Evolutionary conservation across 2,329 filamentous ascomycete species (phyloP), one percentile per base, ranked within the genome.

Genomic region (Ophiostoma perfectum): DNA sequence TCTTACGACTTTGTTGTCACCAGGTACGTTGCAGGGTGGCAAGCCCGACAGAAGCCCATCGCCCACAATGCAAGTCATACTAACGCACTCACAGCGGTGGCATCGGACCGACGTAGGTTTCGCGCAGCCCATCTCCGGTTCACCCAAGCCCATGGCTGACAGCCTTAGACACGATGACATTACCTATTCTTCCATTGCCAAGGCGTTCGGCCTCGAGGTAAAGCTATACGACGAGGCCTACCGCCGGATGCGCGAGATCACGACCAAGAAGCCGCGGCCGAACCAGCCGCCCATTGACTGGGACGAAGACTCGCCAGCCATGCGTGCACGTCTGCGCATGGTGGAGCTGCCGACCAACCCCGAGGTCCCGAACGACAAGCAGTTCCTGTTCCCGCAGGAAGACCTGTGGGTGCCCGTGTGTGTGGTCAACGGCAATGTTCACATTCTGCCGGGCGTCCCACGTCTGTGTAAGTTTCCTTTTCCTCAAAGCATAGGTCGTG

Each of bases 1-100:
- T 88, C 86, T 72, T 98, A 97, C 76, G 95, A 98, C 78, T 92
- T 98, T 77, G 91, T 99, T 63, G 92, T 98, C 5, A 98, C 95
- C 47, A 87, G 27, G 27, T 27, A 27, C 27, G 27, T 27, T 2
- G 27, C 27, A 27, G 27, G 27, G 27, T 27, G 27, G 27, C 27
- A 27, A 27, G 27, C 27, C 27, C 27, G 27, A 27, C 27, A 27
- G 27, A 27, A 27, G 27, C 27, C 27, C 27, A 27, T 27, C 27
- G 2, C 27, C 27, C 27, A 27, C 27, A 27, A 27, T 27, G 27
- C 27, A 27, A 27, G 27, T 27, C 27, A 27, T 27, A 27, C 27
- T 27, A 27, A 27, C 27, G 27, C 27, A 2, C 27, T 27, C 27
- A 27, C 27, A 27, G 91, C 74, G 94, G 95, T 73, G 94, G 95